Percentiles rank a stretch among this genome's conserved stretches.
Evolutionary conservation across 1,284 basidiomycete genomes (phyloP).

Genomic region (Austroboletus novae-zelandiae): DNA sequence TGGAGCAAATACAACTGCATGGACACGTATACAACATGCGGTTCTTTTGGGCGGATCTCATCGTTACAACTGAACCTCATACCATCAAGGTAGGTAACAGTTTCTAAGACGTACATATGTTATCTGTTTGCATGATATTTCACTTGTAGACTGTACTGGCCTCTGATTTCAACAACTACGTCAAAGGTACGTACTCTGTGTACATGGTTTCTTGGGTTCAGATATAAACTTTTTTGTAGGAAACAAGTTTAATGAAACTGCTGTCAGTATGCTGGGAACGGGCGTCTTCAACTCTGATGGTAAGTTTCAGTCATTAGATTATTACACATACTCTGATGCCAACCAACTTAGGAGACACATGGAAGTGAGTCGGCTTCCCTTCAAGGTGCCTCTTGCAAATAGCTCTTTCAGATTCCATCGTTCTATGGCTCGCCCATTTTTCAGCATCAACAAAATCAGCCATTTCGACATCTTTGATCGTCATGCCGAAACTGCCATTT

Average conservation of each 20-base stretch:
- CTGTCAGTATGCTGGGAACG: slow-evolving; percentile 38
- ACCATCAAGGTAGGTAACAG: slow-evolving; percentile 16
- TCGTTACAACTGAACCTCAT: slow-evolving; percentile 38
- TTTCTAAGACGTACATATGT: not conserved
- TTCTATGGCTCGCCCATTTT: slow-evolving; percentile 46
- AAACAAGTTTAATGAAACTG: slow-evolving; percentile 26
- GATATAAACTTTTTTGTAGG: slow-evolving; percentile 23
- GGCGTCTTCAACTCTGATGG: slow-evolving; percentile 51
- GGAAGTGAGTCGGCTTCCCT: slow-evolving; percentile 34
- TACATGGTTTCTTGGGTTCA: slow-evolving; percentile 1
- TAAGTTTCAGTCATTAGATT: slow-evolving; percentile 5
- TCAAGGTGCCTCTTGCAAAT: not conserved
- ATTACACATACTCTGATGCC: not conserved
- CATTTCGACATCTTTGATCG: slow-evolving; percentile 49
- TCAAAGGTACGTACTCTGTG: slow-evolving; percentile 35
- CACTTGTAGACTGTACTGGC: slow-evolving; percentile 35
- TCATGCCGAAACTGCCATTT: slow-evolving; percentile 37
- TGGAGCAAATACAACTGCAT: slow-evolving; percentile 13
- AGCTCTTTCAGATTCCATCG: slow-evolving; percentile 39
- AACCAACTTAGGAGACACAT: slow-evolving; percentile 35
- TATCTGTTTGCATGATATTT: not conserved
- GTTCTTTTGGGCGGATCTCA: slow-evolving; percentile 33
- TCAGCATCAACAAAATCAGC: slow-evolving; percentile 42
- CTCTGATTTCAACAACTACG: slow-evolving; percentile 42
- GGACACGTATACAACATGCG: slow-evolving; percentile 28